A percentile compares a stretch with the other conserved stretches of the same genome.
Conservation (phyloP, 345 rosid species). For the Linum trigynum region DNA sequence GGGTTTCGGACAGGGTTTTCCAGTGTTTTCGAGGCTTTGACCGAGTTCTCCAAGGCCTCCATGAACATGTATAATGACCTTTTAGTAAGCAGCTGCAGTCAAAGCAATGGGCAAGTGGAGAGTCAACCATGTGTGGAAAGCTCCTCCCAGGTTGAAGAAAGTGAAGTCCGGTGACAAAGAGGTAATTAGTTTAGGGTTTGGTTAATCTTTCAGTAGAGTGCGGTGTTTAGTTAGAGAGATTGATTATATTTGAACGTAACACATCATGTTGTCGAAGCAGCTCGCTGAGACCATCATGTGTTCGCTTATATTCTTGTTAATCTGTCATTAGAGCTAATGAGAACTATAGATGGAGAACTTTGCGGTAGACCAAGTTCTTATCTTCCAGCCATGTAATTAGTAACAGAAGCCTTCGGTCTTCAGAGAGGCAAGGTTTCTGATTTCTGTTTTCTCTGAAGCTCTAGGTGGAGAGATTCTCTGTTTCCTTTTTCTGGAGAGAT, state of each 20-base stretch:
- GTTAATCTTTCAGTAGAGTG: neutral
- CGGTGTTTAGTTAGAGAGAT: neutral
- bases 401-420: too few species aligned
- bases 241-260: slow-evolving; percentile 20
- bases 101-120: slow-evolving; percentile 21
- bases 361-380: too few species aligned
- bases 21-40: slow-evolving; percentile 36
- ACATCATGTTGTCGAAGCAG: slow-evolving; percentile 33
- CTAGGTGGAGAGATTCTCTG: too few species aligned
- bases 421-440: too few species aligned
- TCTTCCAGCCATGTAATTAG: too few species aligned
- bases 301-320: too few species aligned
- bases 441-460: too few species aligned
- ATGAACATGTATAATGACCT: slow-evolving; percentile 46
- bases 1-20: slow-evolving; percentile 50
- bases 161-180: slow-evolving; percentile 24
- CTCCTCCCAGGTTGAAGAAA: slow-evolving; percentile 25
- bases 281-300: slow-evolving; percentile 38
- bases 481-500: too few species aligned
- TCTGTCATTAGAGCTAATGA: too few species aligned
- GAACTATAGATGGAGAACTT: too few species aligned
- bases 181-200: neutral
- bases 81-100: slow-evolving; percentile 15
- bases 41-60: slow-evolving; percentile 45
- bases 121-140: slow-evolving; percentile 28